phyloP scores from a whole-genome alignment of 345 rosid genomes.

The Kernera saxatilis region DNA sequence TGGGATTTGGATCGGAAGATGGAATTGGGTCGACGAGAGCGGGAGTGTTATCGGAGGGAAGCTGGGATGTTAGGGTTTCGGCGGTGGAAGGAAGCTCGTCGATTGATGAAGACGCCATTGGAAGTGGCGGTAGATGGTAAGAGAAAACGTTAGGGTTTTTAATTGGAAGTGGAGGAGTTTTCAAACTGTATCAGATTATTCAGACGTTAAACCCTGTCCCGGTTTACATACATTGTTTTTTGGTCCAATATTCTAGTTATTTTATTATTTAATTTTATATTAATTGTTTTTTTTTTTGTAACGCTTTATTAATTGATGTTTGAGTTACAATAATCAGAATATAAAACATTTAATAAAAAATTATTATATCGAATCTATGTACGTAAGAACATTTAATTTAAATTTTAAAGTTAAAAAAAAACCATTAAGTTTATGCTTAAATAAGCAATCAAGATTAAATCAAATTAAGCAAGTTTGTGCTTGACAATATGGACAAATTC shows the following conservation, averaged over 20 bases:
- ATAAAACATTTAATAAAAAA: no score
- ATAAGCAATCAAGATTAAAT: no score
- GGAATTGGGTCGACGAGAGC: conserved; percentile 21
- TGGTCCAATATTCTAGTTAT: neutral
- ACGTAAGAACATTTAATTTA: no score
- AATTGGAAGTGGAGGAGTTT: neutral
- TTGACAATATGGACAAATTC: no score
- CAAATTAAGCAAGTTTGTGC: no score
- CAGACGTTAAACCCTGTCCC: conserved; percentile 14
- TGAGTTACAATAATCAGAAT: no score
- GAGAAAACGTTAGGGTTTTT: neutral
- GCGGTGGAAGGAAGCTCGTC: conserved; percentile 27
- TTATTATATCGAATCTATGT: no score
- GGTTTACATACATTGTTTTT: neutral
- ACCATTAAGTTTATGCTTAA: no score
- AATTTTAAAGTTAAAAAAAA: no score
- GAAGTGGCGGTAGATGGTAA: neutral
- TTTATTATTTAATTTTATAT: no score
- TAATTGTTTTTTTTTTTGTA: no score
- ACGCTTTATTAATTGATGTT: no score
- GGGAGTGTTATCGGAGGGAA: conserved; percentile 3
- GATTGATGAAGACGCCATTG: conserved; percentile 44
- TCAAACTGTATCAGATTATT: neutral
- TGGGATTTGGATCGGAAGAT: conserved; percentile 24
- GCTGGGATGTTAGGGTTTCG: conserved; percentile 29